Evolutionary conservation across 306 rosid species (phyloP).

Genomic region (Rosa rugosa): DNA sequence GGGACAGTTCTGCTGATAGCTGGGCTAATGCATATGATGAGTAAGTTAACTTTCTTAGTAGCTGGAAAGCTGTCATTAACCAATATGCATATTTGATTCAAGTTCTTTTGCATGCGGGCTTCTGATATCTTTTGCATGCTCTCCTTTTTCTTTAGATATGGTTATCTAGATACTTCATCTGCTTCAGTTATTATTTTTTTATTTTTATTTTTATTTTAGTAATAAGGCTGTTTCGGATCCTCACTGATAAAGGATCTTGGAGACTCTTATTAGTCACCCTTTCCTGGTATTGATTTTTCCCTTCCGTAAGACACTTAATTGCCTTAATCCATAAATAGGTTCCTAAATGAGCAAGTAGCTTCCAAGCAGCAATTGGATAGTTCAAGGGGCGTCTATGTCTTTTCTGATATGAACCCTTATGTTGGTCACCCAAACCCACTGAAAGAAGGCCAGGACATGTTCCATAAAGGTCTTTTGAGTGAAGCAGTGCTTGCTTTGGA

Average conservation of each 20-base stretch:
- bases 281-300: not conserved
- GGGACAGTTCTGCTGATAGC: slow-evolving; percentile 54
- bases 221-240: not conserved
- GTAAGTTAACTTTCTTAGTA: slow-evolving; percentile 50
- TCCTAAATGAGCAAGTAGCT: slow-evolving; percentile 69
- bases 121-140: not conserved
- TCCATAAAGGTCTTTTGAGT: slow-evolving; percentile 94
- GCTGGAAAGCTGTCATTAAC: not conserved
- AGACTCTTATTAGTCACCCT: not conserved
- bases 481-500: slow-evolving; percentile 99
- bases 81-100: not conserved
- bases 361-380: slow-evolving; percentile 56
- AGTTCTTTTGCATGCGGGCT: not conserved
- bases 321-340: slow-evolving; percentile 46
- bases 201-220: not conserved
- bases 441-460: slow-evolving; percentile 97
- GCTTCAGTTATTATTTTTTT: not conserved
- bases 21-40: slow-evolving; percentile 90
- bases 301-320: not conserved
- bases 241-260: not conserved
- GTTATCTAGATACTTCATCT: not conserved
- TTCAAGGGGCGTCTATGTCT: slow-evolving; percentile 87
- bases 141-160: not conserved
- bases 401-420: slow-evolving; percentile 98
- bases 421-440: slow-evolving; percentile 92